Evolutionary conservation across 352 stramenopile species (phyloP).

Genomic region (Pythium apleroticum): DNA sequence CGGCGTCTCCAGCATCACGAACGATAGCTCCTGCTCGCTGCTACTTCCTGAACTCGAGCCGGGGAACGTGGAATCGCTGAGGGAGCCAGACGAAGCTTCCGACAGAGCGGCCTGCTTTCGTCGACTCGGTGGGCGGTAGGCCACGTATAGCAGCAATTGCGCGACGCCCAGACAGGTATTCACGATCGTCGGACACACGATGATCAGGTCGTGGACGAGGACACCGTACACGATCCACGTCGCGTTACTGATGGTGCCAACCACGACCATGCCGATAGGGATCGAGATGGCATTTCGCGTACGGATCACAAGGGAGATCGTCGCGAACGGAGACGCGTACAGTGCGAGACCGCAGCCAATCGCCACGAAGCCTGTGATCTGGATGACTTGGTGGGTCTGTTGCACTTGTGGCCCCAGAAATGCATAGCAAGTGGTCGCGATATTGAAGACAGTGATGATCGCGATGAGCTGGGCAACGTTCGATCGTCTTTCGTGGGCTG

Average conservation of each 20-base stretch:
- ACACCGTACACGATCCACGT: slow-evolving; percentile 49
- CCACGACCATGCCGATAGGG: slow-evolving; percentile 42
- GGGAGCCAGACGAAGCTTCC: background rate
- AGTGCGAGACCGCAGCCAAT: slow-evolving; percentile 42
- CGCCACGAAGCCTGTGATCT: slow-evolving; percentile 39
- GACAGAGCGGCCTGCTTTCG: slow-evolving; percentile 10
- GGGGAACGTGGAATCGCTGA: slow-evolving; percentile 13
- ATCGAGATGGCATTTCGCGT: slow-evolving; percentile 49
- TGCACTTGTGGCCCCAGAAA: slow-evolving; percentile 30
- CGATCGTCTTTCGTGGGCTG: slow-evolving; percentile 30
- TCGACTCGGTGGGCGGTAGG: slow-evolving; percentile 29
- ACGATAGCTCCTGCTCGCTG: slow-evolving; percentile 24
- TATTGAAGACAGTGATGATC: slow-evolving; percentile 35
- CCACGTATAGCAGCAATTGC: slow-evolving; percentile 46
- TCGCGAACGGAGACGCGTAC: slow-evolving; percentile 49
- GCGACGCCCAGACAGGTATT: slow-evolving; percentile 38
- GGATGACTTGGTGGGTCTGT: slow-evolving; percentile 27
- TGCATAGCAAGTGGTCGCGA: slow-evolving; percentile 26
- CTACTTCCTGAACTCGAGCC: background rate
- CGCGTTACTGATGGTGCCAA: slow-evolving; percentile 47
- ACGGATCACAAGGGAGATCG: slow-evolving; percentile 39
- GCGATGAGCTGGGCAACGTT: slow-evolving; percentile 32
- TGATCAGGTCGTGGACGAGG: slow-evolving; percentile 39
- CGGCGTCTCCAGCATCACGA: slow-evolving; percentile 28
- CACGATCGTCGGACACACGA: slow-evolving; percentile 42